Evolutionary conservation across 352 stramenopile species (phyloP), one percentile per base, ranked within the genome.

Genomic region (Phytophthora sansomeana): DNA sequence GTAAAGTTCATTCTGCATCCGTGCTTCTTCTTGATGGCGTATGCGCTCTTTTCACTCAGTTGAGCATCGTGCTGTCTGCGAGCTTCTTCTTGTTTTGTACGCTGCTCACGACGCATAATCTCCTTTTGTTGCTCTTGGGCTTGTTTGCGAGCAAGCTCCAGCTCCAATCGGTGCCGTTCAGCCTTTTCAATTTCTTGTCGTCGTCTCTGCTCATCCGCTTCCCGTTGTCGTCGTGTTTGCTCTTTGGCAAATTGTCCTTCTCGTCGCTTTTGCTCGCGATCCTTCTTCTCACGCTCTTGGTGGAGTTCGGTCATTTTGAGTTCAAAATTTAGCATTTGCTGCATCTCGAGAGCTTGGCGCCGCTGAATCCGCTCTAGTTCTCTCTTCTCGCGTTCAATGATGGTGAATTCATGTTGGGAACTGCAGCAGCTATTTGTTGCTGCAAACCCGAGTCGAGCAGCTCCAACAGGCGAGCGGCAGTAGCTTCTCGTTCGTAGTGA

Each of bases 281-380:
- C 83, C 42, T 84, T 81, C 6, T 58, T 66, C 21, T 87, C 79
- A 3, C 76, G 79, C 43, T 92, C 81, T 24, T 72, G 67, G 32
- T 88, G 64, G 1, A 89, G 59, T 41, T 87, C 79, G 0, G 72
- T 70, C 75, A 84, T 89, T 28, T 80, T 83, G 28, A 91, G 66
- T 48, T 94, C 86, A 57, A 90, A 90, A 11, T 69, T 63, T 0
- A 92, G 58, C 66, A 92, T 73, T 39, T 93, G 84, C 65, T 95
- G 84, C 76, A 93, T 80, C 36, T 93, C 86, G 1, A 80, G 58
- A 0, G 78, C 67, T 59, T 92, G 87, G 0, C 87, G 87, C 17
- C 78, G 74, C 52, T 82, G 77, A 24, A 95, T 93, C n/a, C 83
- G 77, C 48, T 91, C 83, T 1, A 95, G 58, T 35, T 89, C 80